Evolutionary conservation across 768 basidiomycete genomes (phyloP), one percentile per base, ranked within the genome.

Genomic region (Crassisporium funariophilum): DNA sequence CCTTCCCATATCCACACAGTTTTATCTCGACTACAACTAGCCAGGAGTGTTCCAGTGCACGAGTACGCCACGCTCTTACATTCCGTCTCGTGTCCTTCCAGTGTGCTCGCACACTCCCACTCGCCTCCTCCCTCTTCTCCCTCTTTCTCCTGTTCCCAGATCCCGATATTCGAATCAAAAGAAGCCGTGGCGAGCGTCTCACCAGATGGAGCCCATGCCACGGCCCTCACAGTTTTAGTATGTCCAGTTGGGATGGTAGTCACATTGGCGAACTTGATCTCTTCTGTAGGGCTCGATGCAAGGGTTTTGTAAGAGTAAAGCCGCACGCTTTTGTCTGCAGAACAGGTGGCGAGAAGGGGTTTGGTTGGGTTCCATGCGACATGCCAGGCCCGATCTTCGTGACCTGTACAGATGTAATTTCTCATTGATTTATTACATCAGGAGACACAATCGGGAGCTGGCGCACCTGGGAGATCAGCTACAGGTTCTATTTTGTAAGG

Each of bases 1-100:
- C 95, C 92, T 77, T 98, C 95, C 95, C 97, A 99, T 25, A 99
- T 81, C 97, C 97, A 98, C 0, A 98, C 94, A 4, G 92, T 91
- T 72, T 98, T 99, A 70, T 98, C 97, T 49, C 97, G 76, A 55
- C 90, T 89, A 62, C 95, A 98, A 51, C 88, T 94, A 7, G 95
- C 97, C n/a, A 99, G 73, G 19, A 97, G 67, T 2, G 78, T 84
- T 1, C 86, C 86, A n/a, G 83, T 81, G 25, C 72, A 71, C 9
- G 88, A 91, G 67, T 87, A 98, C 3, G 83, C 88, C 0, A 95
- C 88, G 45, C 85, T 78, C 72, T 98, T 98, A 73, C 95, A 98
- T 64, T 99, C 95, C 8, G 86, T 94, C 63, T 98, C 95, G 62
- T 98, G 97, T 0, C 97, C 95, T 62, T 98, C 93, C 16, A 98